A percentile compares a stretch with the other conserved stretches of the same genome.
Evolutionary conservation across 257 asterid genomes (phyloP).

Genomic region (Fraxinus cuspidata): DNA sequence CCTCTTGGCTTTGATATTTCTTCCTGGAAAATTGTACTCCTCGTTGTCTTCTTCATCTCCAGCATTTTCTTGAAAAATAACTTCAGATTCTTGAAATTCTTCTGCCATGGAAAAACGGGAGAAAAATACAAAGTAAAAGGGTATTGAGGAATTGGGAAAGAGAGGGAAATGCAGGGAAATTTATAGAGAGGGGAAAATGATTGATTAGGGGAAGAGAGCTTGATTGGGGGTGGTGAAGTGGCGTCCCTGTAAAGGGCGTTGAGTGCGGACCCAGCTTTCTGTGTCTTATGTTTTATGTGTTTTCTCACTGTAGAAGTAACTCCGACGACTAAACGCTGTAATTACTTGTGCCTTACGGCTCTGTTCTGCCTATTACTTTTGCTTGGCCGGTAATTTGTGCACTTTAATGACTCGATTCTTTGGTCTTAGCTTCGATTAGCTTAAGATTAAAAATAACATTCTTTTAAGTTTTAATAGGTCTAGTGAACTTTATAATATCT

Average conservation of each 20-base stretch:
- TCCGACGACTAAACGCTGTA: conserved; percentile 23
- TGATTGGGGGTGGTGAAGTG: conserved; percentile 33
- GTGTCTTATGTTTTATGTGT: conserved; percentile 7
- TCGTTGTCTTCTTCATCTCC: conserved; percentile 21
- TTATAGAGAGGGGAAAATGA: conserved; percentile 45
- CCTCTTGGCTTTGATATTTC: conserved; percentile 26
- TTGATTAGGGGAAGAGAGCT: conserved; percentile 40
- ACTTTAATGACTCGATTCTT: background rate
- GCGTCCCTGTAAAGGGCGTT: conserved; percentile 43
- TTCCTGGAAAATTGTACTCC: conserved; percentile 5
- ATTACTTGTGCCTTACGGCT: conserved; percentile 60
- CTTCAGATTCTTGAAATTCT: conserved; percentile 73
- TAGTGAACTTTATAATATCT: too few relatives aligned
- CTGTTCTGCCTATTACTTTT: conserved; percentile 21
- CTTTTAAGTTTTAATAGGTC: too few relatives aligned
- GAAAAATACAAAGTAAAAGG: background rate
- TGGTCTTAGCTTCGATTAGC: background rate
- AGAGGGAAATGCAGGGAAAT: conserved; percentile 31
- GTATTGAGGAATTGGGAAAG: conserved; percentile 15
- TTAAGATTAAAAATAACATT: too few relatives aligned
- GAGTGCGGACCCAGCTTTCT: conserved; percentile 47
- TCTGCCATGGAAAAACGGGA: conserved; percentile 48
- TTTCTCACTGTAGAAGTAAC: conserved; percentile 2
- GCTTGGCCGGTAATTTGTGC: background rate
- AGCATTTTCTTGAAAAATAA: conserved; percentile 45